phyloP scores from a whole-genome alignment of 352 stramenopile species.

The Peronospora tabacina region DNA sequence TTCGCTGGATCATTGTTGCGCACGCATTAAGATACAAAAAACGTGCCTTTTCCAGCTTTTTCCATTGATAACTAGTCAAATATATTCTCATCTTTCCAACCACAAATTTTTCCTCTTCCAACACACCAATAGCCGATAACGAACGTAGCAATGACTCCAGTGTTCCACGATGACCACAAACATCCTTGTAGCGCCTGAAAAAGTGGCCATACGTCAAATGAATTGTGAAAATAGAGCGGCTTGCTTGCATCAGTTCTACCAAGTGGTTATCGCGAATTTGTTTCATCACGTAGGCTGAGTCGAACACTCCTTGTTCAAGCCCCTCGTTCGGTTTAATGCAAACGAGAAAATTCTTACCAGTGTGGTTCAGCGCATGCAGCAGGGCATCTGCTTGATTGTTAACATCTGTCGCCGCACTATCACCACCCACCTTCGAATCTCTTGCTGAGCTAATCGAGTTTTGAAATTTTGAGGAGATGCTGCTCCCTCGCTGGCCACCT shows the following conservation, averaged over 20 bases:
- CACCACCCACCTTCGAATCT: slow-evolving; percentile 27
- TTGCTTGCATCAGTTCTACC: slow-evolving; percentile 69
- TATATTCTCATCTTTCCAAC: slow-evolving; percentile 68
- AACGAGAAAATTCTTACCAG: slow-evolving; percentile 74
- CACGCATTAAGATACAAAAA: slow-evolving; percentile 74
- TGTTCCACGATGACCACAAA: slow-evolving; percentile 68
- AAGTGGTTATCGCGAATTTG: slow-evolving; percentile 63
- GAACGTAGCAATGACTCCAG: slow-evolving; percentile 66
- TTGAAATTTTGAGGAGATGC: slow-evolving; percentile 35
- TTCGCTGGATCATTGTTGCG: slow-evolving; percentile 78
- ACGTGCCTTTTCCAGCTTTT: slow-evolving; percentile 69
- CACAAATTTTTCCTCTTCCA: slow-evolving; percentile 75
- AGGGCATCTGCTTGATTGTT: slow-evolving; percentile 61
- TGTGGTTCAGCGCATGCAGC: slow-evolving; percentile 60
- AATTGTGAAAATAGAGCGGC: slow-evolving; percentile 62
- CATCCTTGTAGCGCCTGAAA: slow-evolving; percentile 73
- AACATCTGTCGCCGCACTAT: slow-evolving; percentile 50
- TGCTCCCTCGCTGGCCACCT: slow-evolving; percentile 22
- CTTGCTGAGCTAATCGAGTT: slow-evolving; percentile 44
- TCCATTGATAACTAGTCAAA: slow-evolving; percentile 71
- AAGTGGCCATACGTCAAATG: slow-evolving; percentile 75
- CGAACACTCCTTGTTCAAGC: slow-evolving; percentile 53
- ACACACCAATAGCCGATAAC: slow-evolving; percentile 68
- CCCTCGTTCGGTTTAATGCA: slow-evolving; percentile 72
- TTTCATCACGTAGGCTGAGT: slow-evolving; percentile 63